Evolutionary conservation across 139 green algal species (phyloP).

Genomic region (Tetradesmus obliquus): DNA sequence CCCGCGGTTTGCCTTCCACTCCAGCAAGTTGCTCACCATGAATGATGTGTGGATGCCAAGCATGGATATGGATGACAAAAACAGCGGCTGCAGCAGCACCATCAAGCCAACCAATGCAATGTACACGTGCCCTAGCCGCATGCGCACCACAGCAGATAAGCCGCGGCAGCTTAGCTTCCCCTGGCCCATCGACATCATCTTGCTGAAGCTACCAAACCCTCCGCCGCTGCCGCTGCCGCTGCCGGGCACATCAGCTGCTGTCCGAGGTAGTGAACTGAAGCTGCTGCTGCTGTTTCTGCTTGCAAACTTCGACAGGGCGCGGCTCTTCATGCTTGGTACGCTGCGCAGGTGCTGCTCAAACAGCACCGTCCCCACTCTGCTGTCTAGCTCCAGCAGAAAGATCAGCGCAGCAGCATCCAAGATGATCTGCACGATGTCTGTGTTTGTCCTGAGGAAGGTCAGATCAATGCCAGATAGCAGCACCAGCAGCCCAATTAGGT

Average conservation of each 20-base stretch:
- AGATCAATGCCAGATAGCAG: not conserved
- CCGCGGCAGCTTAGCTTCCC: not conserved
- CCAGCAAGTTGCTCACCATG: not conserved
- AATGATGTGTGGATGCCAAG: not conserved
- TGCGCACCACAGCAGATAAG: not conserved
- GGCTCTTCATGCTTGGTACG: not conserved
- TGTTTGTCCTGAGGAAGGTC: not conserved
- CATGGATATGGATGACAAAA: not conserved
- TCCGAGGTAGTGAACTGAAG: not conserved
- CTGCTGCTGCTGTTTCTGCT: not conserved
- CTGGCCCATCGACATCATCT: not conserved
- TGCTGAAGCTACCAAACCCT: not conserved
- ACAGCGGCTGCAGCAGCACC: not conserved
- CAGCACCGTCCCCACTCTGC: not conserved
- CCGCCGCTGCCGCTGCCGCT: not conserved
- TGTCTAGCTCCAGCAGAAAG: not conserved
- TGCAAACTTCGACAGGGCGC: not conserved
- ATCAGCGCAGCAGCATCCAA: not conserved
- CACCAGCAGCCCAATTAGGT: not conserved
- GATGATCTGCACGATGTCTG: not conserved
- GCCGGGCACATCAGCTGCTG: not conserved
- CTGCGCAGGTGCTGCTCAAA: not conserved
- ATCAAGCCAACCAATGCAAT: not conserved
- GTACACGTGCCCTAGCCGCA: not conserved
- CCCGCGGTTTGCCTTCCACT: not conserved